Evolutionary conservation across 148 eudicot species (phyloP).

Genomic region (Chenopodium suecicum): DNA sequence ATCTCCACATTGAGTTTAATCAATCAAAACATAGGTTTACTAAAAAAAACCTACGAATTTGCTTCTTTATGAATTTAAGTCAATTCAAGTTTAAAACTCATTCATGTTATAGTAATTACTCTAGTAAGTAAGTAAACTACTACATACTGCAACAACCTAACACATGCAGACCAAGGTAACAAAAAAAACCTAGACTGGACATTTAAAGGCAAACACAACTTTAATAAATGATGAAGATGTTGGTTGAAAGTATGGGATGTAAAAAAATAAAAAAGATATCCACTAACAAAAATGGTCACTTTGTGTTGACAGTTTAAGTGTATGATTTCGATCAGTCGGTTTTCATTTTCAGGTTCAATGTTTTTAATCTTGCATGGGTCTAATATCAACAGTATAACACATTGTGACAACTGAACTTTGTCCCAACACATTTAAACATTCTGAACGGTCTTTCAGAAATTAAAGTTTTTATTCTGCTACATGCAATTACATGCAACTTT

Average conservation of each 20-base stretch:
- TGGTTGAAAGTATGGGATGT: neutral
- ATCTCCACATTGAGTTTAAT: too few relatives aligned
- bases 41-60: too few relatives aligned
- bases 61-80: too few relatives aligned
- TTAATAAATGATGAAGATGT: neutral
- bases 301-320: neutral
- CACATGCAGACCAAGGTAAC: neutral
- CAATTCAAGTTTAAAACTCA: too few relatives aligned
- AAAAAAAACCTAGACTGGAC: neutral
- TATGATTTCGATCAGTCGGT: conserved; percentile 4
- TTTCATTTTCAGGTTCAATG: conserved; percentile 8
- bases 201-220: conserved; percentile 1
- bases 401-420: neutral
- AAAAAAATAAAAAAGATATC: neutral
- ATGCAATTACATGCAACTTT: too few relatives aligned
- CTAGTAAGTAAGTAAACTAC: neutral
- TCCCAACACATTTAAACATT: conserved; percentile 3
- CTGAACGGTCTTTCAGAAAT: neutral
- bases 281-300: neutral
- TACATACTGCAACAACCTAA: neutral
- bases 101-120: neutral
- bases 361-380: neutral
- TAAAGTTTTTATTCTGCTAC: neutral
- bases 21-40: too few relatives aligned
- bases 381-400: neutral